phyloP scores from a whole-genome alignment of 2,329 filamentous ascomycete genomes.

The Xylariaceae sp. region DNA sequence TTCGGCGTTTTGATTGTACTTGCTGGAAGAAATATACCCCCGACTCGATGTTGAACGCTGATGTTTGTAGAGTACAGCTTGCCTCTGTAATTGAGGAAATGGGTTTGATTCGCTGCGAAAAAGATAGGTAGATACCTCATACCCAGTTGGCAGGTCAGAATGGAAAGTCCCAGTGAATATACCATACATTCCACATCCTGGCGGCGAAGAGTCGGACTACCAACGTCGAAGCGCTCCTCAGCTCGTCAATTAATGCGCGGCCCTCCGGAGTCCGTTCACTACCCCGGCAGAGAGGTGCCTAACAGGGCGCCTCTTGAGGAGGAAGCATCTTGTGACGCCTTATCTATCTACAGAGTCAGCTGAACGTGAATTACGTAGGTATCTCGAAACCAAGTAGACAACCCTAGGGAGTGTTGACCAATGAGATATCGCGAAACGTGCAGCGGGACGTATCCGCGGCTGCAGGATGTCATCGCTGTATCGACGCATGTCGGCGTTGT shows the following conservation, averaged over 20 bases:
- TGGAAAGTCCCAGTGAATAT: no score
- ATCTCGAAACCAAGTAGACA: not conserved
- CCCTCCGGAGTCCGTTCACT: no score
- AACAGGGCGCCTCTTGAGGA: no score
- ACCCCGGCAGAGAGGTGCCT: not conserved
- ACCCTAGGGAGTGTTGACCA: constrained; percentile 6
- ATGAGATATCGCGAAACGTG: not conserved
- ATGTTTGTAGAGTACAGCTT: constrained; percentile 2
- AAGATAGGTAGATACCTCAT: not conserved
- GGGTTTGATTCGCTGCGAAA: not conserved
- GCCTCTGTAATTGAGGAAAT: constrained; percentile 2
- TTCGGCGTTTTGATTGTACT: constrained; percentile 20
- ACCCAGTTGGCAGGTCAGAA: not conserved
- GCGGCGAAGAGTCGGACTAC: no score
- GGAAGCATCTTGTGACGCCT: no score
- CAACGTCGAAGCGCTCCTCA: no score
- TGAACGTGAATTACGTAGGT: not conserved
- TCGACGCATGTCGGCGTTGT: no score
- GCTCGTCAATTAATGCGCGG: no score
- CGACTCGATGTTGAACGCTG: constrained; percentile 8
- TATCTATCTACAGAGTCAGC: no score
- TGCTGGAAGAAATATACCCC: constrained; percentile 30
- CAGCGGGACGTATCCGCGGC: constrained; percentile 6
- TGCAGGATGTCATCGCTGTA: no score
- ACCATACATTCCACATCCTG: no score